Base-by-base conservation (phyloP, 331 rosid species). In the Pyracantha coccinea region DNA sequence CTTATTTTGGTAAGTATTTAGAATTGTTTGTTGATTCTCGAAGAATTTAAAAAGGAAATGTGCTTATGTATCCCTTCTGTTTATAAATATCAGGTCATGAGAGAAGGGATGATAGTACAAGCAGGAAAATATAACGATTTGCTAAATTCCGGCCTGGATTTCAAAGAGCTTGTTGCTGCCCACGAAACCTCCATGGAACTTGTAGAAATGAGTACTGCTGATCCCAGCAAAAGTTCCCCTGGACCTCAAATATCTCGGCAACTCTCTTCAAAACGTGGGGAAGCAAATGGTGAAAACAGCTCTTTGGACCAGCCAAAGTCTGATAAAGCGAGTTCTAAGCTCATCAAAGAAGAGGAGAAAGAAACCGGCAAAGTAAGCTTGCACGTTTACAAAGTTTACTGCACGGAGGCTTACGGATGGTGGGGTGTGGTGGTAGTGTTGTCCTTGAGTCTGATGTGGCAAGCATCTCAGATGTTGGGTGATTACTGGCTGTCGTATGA, bases 401-500 rank as follows among this genome's bases (percentile, higher is more conserved):
- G 87, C 88, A 91, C 98, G 4, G 93, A 88, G 85, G 97, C 96
- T 73, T 93, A 50, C 58, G 96, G 97, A 45, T 89, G 97, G 97
- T 72, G 80, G 86, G 97, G 97, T 33, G 88, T 86, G 66, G 75
- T 17, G 24, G 62, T 29, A 72, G 82, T 88, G 29, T 1, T 89
- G 71, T 50, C 74, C 54, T 73, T 89, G 16, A 78, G 89, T 73
- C 16, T 93, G 38, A 17, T 72, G 63, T 89, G 92, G 96, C 98
- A 93, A 84, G 91, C 74, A 23, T 59, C 89, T 41, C 41, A 73
- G 57, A 85, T 93, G 98, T 83, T 85, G 0, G 76, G 89, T 69
- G 97, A 93, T 68, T 93, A 93, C 81, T 93, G 98, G 98, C 74
- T 93, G 60, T 90, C 96, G 8, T 89, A 86, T 55, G 93, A 91